A percentile compares a stretch with the other conserved stretches of the same genome.
phyloP scores from a whole-genome alignment of 768 basidiomycete genomes.

The Gymnopilus dilepis region DNA sequence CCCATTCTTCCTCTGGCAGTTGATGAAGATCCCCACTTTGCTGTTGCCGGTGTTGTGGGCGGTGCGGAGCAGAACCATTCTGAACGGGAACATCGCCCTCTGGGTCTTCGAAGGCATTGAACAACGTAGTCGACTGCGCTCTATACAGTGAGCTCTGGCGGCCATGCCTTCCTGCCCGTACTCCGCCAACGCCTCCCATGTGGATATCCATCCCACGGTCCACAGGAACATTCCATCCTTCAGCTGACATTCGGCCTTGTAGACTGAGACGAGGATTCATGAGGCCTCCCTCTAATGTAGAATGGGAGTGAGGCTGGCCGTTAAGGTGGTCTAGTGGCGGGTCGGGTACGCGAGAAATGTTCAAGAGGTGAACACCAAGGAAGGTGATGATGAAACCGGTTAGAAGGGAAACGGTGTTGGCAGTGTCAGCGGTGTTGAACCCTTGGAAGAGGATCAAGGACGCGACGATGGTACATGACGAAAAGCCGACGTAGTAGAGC shows the following conservation, averaged over 20 bases:
- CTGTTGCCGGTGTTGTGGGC: constrained; percentile 21
- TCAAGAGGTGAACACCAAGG: constrained; percentile 95
- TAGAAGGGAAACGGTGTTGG: constrained; percentile 86
- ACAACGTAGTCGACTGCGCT: constrained; percentile 68
- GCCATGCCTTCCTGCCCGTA: constrained; percentile 50
- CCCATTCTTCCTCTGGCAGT: constrained; percentile 73
- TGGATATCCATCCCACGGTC: constrained; percentile 31
- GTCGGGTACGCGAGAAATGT: constrained; percentile 70
- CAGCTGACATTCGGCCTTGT: constrained; percentile 80
- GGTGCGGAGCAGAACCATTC: constrained; percentile 7
- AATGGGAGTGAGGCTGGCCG: constrained; percentile 41
- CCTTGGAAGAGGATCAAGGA: constrained; percentile 98
- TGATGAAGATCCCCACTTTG: constrained; percentile 60
- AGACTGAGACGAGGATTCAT: constrained; percentile 83
- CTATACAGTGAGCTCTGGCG: constrained; percentile 71
- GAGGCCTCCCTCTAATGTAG: constrained; percentile 66
- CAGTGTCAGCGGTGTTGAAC: constrained; percentile 85
- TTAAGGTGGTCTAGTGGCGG: constrained; percentile 43
- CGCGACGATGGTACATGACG: constrained; percentile 89
- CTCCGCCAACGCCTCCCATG: constrained; percentile 24
- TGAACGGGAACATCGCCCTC: constrained; percentile 38
- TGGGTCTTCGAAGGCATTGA: constrained; percentile 75
- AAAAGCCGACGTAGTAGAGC: constrained; percentile 97
- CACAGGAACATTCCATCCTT: constrained; percentile 65
- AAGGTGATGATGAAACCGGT: constrained; percentile 93